Evolutionary conservation across 345 rosid species (phyloP), one percentile per base, ranked within the genome.

Genomic region (Xanthoceras sorbifolium): DNA sequence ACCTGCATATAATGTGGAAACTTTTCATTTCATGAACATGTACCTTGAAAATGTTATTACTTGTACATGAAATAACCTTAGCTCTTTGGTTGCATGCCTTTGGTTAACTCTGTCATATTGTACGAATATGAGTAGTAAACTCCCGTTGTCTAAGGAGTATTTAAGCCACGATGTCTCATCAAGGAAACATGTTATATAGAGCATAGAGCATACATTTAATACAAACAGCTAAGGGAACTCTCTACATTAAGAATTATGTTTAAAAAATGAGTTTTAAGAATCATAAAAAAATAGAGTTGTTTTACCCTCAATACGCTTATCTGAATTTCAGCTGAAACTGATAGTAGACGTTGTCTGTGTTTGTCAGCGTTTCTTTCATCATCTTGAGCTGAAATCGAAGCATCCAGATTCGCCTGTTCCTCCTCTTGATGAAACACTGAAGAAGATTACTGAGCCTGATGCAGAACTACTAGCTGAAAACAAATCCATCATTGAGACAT

Each of bases 381-480:
- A 80, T 79, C 90, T 96, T 60, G 97, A 96, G 77, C 76, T 93
- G 84, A 96, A 92, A 85, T 91, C 95, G 23, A 89, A 83, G 88
- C 74, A 86, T 25, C 81, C 85, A 40, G 92, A 91, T 87, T 92
- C 93, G 71, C 84, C 89, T 75, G 90, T 92, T 61, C 94, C 99
- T 50, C 94, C 91, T 54, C 67, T 93, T 69, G 96, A 93, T 85
- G 84, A 81, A 79, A 84, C 96, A 70, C 89, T 93, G 71, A 93
- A 84, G 86, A 92, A 72, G 78, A 80, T 93, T 34, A 85, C 86
- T 40, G 94, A 87, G 83, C 94, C 91, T 62, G 93, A 95, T 82
- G 80, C 65, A 44, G 88, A 93, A 67, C 85, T 92, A 81, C 42
- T 85, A 67, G 85, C 85, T 48, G 81, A 81, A 70, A 88, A 82